A percentile compares a stretch with the other conserved stretches of the same genome.
phyloP scores from a whole-genome alignment of 345 rosid species.

The Tarenaya hassleriana region DNA sequence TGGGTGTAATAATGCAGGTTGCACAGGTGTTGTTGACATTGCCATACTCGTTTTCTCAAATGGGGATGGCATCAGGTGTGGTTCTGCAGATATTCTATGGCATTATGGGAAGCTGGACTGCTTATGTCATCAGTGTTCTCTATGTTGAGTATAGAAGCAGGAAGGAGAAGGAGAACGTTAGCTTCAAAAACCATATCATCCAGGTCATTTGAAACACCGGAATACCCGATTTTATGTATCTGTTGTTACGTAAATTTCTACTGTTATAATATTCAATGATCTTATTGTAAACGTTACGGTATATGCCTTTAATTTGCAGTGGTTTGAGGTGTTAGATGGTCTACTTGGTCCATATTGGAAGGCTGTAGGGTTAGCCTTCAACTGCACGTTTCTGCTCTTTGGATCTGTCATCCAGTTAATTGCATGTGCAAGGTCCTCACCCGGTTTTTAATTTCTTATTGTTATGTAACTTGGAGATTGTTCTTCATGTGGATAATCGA shows the following conservation, averaged over 20 bases:
- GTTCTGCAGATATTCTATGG: constrained; percentile 66
- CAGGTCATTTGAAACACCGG: constrained; percentile 36
- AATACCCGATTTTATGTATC: too few species aligned
- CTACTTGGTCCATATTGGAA: constrained; percentile 78
- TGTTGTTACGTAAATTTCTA: not conserved
- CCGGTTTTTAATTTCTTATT: not conserved
- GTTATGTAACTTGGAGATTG: not conserved
- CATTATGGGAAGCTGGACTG: constrained; percentile 70
- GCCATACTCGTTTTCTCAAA: constrained; percentile 73
- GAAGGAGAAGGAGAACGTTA: constrained; percentile 68
- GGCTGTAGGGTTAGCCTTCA: constrained; percentile 72
- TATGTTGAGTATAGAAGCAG: constrained; percentile 68
- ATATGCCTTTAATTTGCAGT: constrained; percentile 30
- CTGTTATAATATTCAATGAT: not conserved
- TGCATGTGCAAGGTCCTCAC: constrained; percentile 65
- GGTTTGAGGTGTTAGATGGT: constrained; percentile 90
- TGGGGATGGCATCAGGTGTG: constrained; percentile 72
- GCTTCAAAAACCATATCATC: constrained; percentile 86
- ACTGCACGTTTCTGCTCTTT: constrained; percentile 76
- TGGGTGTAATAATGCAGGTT: constrained; percentile 49
- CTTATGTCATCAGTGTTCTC: constrained; percentile 65
- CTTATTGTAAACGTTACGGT: too few species aligned
- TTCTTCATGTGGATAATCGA: not conserved
- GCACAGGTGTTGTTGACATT: constrained; percentile 70
- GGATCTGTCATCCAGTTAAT: constrained; percentile 86